These are phyloP conservation scores for Begonia loranthoides DNA, from an alignment of 306 rosid genomes.

Conservation along the genomic window DNA sequence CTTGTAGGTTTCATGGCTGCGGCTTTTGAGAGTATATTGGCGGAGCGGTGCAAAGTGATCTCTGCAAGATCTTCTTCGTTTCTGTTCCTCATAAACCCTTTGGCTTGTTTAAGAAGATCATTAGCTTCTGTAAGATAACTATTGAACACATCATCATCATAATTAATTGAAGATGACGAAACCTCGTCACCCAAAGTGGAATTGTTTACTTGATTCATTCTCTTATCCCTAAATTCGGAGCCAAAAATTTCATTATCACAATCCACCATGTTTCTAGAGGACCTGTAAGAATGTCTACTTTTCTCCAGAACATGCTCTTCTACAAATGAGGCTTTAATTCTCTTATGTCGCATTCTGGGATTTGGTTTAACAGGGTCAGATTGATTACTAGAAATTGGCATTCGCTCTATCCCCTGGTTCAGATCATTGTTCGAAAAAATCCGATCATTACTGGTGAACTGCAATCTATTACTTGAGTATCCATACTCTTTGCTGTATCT, in stretches of 20 bases:
- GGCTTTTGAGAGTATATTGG: constrained; percentile 69
- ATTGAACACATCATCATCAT: constrained; percentile 64
- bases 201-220: constrained; percentile 18
- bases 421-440: constrained; percentile 38
- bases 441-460: constrained; percentile 25
- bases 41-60: constrained; percentile 49
- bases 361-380: constrained; percentile 37
- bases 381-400: constrained; percentile 35
- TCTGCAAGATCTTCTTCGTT: constrained; percentile 54
- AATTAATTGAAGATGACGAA: constrained; percentile 28
- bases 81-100: constrained; percentile 39
- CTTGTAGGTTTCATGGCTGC: constrained; percentile 76
- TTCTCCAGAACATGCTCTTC: constrained; percentile 34
- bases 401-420: constrained; percentile 24
- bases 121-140: constrained; percentile 66
- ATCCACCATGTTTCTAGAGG: constrained; percentile 19
- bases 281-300: constrained; percentile 23
- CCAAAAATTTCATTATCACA: constrained; percentile 17
- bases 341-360: constrained; percentile 36
- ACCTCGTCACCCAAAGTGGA: constrained; percentile 8
- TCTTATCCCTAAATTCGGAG: constrained; percentile 22
- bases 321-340: constrained; percentile 40
- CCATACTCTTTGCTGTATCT: constrained; percentile 23
- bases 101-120: constrained; percentile 58
- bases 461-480: constrained; percentile 30